Base-by-base conservation (phyloP, 305 asterid species). In the Ruellia speciosa region DNA sequence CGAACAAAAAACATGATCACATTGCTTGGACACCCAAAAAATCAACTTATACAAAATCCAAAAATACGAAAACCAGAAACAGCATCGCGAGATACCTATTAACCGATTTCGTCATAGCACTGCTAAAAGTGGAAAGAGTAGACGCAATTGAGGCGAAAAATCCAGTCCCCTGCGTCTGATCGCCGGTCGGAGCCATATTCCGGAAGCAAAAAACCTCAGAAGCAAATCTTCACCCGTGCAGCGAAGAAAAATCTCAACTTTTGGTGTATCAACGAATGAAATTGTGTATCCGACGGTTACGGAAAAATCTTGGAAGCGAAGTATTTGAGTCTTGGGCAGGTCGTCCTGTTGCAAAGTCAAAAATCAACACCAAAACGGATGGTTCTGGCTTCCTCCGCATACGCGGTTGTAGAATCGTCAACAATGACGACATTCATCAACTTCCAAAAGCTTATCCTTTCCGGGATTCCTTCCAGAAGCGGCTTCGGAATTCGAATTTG, bases 71-170 rank as follows among this genome's bases (percentile, higher is more conserved):
- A 37, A 13, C 45, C 34, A 17, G 9, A 18, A 18, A 50, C 62
- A 46, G 28, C 28, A 35, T 31, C 6, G 41, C 28, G 20, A 56
- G 19, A 15, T 75, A 82, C 90, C 90, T 86, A 68, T 77, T 82
- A 40, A 82, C 83, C 39, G 86, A 79, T 81, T 74, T 79, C 54
- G 76, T 63, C 79, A 81, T 71, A 64, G 80, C 82, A 58, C 52
- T 74, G 52, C 82, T 69, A 35, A 82, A 67, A 69, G 54, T 60
- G 52, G 84, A 75, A 5, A 81, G 50, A 41, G 81, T 70, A 6
- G 93, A 84, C 8, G 79, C 71, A 57, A 84, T 60, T 41, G 86
- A 74, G 12, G 93, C 71, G 40, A 84, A 84, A 55, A 84, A 81
- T 0, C 93, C 93, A 46, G 75, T 67, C 0, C 81, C 73, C 66